Evolutionary conservation across 1,284 basidiomycete species (phyloP), one percentile per base, ranked within the genome.

Genomic region (Thelephora terrestris): DNA sequence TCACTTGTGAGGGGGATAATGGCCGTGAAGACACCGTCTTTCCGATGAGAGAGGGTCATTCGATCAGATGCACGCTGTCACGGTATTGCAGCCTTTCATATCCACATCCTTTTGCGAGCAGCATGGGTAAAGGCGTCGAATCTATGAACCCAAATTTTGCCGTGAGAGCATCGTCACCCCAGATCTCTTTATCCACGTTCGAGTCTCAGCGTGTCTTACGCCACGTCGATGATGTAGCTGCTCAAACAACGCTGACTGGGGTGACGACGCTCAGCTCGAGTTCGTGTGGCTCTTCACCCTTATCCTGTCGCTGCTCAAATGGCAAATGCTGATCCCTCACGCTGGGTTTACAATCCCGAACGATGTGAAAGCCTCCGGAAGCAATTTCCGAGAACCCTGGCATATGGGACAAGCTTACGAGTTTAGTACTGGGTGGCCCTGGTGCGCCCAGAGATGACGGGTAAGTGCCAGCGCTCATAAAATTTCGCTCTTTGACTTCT

Each of bases 381-480:
- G 64, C 62, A 0, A 68, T 66, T 1, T 59, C 61, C 12, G 59
- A 57, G 1, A 68, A 83, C 14, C 81, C 81, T 0, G 75, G 80
- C 0, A 64, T 84, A 0, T 81, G 71, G 73, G 68, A 73, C 14
- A 73, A 82, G 53, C 51, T 77, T 56, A 62, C 85, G 44, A 74
- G 75, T 1, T 32, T n/a, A n/a, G 85, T 85, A 68, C 54, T 78
- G 3, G 75, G 75, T 18, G 81, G 81, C 1, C 71, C 77, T 6
- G 71, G 73, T 32, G 70, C 77, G 1, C 83, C 80, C 57, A 32
- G n/a, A n/a, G n/a, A n/a, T n/a, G 81, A 83, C 39, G 84, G 84
- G 0, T 86, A 81, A 59, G 74, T 80, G 4, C 86, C 88, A 57
- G 73, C 83, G 1, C 55, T 87, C 20, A 67, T 77, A 17, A 83